These are phyloP conservation scores for Kregervanrija delftensis DNA, from an alignment of 805 yeast species.

Conservation along the genomic window DNA sequence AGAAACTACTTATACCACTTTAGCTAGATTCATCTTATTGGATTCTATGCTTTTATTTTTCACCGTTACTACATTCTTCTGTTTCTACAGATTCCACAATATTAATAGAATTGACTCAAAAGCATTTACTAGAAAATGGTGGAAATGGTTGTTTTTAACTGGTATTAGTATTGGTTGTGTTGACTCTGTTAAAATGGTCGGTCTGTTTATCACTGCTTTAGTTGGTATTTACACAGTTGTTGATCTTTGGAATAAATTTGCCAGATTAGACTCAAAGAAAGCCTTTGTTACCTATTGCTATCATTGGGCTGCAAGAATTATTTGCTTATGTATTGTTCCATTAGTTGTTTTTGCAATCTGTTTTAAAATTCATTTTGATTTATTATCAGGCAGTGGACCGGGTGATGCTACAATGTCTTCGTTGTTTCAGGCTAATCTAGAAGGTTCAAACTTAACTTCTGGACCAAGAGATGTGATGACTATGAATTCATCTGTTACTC, in stretches of 20 bases:
- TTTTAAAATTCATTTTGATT: conserved; percentile 75
- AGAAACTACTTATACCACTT: conserved; percentile 77
- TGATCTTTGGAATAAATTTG: conserved; percentile 88
- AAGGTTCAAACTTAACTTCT: conserved; percentile 52
- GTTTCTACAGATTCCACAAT: conserved; percentile 66
- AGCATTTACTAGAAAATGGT: conserved; percentile 73
- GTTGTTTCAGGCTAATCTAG: conserved; percentile 71
- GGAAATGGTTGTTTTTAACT: conserved; percentile 83
- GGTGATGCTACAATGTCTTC: conserved; percentile 68
- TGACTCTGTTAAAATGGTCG: conserved; percentile 94
- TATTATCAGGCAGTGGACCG: conserved; percentile 76
- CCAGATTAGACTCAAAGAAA: conserved; percentile 41
- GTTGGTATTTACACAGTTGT: conserved; percentile 88
- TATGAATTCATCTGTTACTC: conserved; percentile 48
- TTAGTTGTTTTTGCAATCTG: conserved; percentile 56
- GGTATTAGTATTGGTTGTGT: conserved; percentile 88
- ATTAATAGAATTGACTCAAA: conserved; percentile 38
- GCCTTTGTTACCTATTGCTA: conserved; percentile 29
- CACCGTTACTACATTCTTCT: conserved; percentile 74
- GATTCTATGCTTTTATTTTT: conserved; percentile 89
- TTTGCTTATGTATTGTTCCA: conserved; percentile 67
- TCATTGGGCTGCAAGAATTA: conserved; percentile 72
- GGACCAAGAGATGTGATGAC: conserved; percentile 62
- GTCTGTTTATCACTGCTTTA: conserved; percentile 79
- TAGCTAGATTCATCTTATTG: conserved; percentile 82